phyloP scores from a whole-genome alignment of 108 stramenopile genomes.

The Mayamaea pseudoterrestris region DNA sequence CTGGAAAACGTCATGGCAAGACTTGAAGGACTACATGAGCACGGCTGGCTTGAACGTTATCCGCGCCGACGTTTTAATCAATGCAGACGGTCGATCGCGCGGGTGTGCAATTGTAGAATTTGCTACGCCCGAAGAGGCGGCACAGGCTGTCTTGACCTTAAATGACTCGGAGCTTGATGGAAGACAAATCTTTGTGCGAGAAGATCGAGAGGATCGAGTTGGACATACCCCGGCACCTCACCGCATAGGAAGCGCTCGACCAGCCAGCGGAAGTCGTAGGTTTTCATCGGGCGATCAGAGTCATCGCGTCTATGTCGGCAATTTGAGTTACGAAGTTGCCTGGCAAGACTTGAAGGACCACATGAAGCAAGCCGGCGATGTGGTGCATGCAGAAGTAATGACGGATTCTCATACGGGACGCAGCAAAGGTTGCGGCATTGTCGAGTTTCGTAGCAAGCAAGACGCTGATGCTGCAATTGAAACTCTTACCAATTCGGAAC shows the following conservation, averaged over 20 bases:
- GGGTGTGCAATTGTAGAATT: slow-evolving; percentile 90
- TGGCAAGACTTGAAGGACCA: slow-evolving; percentile 90
- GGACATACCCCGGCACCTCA: too few species aligned
- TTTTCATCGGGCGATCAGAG: slow-evolving; percentile 38
- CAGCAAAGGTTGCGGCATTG: slow-evolving; percentile 88
- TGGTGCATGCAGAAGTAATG: slow-evolving; percentile 79
- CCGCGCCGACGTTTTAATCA: slow-evolving; percentile 66
- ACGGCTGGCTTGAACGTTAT: slow-evolving; percentile 62
- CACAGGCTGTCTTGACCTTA: slow-evolving; percentile 41
- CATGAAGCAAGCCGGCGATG: slow-evolving; percentile 76
- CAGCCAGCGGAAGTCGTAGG: slow-evolving; percentile 3
- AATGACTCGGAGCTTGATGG: slow-evolving; percentile 66
- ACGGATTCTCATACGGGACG: slow-evolving; percentile 59
- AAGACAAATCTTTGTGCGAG: slow-evolving; percentile 58
- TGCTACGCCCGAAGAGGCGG: slow-evolving; percentile 52
- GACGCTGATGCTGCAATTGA: slow-evolving; percentile 68
- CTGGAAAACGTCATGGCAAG: slow-evolving; percentile 81
- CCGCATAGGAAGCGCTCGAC: too few species aligned
- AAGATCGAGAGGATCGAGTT: slow-evolving; percentile 39
- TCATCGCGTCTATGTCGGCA: slow-evolving; percentile 79
- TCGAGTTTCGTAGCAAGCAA: slow-evolving; percentile 73
- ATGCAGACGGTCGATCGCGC: slow-evolving; percentile 67
- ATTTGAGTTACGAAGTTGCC: slow-evolving; percentile 66
- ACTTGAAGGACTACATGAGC: slow-evolving; percentile 92
- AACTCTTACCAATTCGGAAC: slow-evolving; percentile 62